Evolutionary conservation across 805 yeast genomes (phyloP).

Genomic region (Nakazawaea populi): DNA sequence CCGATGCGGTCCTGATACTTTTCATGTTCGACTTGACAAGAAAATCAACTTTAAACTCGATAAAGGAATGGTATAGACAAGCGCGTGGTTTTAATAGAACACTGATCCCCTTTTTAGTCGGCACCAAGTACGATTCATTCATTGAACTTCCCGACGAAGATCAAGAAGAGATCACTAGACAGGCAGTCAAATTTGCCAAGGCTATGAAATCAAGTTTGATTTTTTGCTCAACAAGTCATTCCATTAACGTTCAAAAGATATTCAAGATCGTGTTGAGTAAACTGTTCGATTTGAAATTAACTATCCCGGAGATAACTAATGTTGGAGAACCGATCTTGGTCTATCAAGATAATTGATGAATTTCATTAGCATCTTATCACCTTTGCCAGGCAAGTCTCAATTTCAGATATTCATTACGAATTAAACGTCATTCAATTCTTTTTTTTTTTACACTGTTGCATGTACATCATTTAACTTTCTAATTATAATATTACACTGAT

Average conservation of each 20-base stretch:
- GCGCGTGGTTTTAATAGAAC: slow-evolving; percentile 85
- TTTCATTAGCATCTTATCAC: too few species aligned
- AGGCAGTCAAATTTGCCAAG: slow-evolving; percentile 76
- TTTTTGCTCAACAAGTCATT: slow-evolving; percentile 87
- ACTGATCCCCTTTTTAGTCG: slow-evolving; percentile 86
- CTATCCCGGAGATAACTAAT: slow-evolving; percentile 75
- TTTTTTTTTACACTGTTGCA: background rate
- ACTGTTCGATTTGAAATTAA: slow-evolving; percentile 80
- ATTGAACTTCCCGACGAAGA: slow-evolving; percentile 73
- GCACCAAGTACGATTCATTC: slow-evolving; percentile 89
- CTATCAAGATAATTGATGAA: slow-evolving; percentile 33
- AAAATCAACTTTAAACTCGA: slow-evolving; percentile 76
- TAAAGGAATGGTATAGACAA: slow-evolving; percentile 92
- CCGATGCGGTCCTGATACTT: slow-evolving; percentile 86
- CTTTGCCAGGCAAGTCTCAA: too few species aligned
- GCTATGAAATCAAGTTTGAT: slow-evolving; percentile 84
- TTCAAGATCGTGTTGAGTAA: slow-evolving; percentile 87
- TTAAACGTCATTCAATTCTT: background rate
- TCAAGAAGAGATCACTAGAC: slow-evolving; percentile 77
- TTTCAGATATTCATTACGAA: too few species aligned
- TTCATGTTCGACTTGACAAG: slow-evolving; percentile 89
- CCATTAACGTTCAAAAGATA: slow-evolving; percentile 89
- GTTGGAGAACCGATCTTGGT: slow-evolving; percentile 90
- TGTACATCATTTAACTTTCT: background rate
- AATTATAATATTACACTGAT: too few species aligned